Percentiles rank a stretch among this genome's conserved stretches.
These are phyloP conservation scores for Leishmania lainsoni DNA, from an alignment of 208 protist species.

Conservation along the genomic window DNA sequence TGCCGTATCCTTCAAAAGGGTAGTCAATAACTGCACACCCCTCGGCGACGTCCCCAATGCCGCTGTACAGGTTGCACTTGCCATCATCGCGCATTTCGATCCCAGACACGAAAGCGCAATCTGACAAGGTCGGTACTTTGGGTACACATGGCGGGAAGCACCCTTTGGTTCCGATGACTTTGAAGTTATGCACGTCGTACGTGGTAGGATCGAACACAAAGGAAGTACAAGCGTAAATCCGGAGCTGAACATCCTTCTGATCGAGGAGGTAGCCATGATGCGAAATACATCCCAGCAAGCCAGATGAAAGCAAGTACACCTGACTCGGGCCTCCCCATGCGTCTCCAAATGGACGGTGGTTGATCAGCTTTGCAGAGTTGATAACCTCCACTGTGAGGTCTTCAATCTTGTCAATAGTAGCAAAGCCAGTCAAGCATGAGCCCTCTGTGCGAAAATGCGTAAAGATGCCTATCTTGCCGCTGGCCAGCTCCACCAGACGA, in stretches of 20 bases:
- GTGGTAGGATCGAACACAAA: conserved; percentile 53
- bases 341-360: conserved; percentile 53
- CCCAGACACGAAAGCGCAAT: conserved; percentile 56
- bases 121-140: conserved; percentile 35
- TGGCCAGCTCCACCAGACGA: conserved; percentile 46
- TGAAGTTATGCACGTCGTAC: conserved; percentile 47
- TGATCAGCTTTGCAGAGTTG: conserved; percentile 54
- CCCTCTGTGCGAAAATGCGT: conserved; percentile 56
- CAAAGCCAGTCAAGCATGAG: conserved; percentile 55
- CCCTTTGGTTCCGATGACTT: conserved; percentile 49
- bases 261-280: conserved; percentile 56
- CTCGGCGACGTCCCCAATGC: conserved; percentile 38
- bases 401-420: conserved; percentile 54
- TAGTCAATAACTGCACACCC: conserved; percentile 58
- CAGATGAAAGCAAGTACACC: conserved; percentile 45
- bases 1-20: conserved; percentile 58
- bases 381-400: conserved; percentile 53
- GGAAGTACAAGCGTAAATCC: conserved; percentile 53
- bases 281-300: conserved; percentile 52
- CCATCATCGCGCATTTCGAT: conserved; percentile 49
- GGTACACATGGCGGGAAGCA: conserved; percentile 38
- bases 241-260: conserved; percentile 41
- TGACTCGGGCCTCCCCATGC: conserved; percentile 58
- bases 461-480: conserved; percentile 60
- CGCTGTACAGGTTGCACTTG: conserved; percentile 52